Base-by-base conservation (phyloP, 139 green algal species). In the Chlamydomonas sphaeroides region DNA sequence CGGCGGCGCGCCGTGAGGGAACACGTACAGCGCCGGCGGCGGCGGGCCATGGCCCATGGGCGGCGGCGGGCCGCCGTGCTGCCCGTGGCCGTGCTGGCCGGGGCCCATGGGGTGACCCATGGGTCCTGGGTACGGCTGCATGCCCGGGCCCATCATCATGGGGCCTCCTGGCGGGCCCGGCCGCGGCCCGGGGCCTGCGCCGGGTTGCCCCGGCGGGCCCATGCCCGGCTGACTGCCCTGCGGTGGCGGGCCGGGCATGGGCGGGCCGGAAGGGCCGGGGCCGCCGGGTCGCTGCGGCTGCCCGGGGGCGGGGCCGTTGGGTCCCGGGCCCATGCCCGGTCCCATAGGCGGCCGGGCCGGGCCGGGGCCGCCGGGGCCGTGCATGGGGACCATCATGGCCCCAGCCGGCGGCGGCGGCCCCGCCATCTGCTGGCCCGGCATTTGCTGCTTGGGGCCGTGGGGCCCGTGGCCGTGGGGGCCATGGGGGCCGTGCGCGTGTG, bases 21-120 rank as follows among this genome's bases (percentile, higher is more conserved):
- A 80, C 18, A 70, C 59, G 74, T 80, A 80, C 39, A 80, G 49
- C 14, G 25, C 63, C 10, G 36, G 36, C 10, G 51, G 70, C 28
- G 51, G 70, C 28, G 72, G 56, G 25, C 65, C 36, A 20, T 68
- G 72, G 33, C 56, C 72, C 72, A 79, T 79, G 38, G 72, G 72
- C 65, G 25, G n/a, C n/a, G n/a, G n/a, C n/a, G n/a, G n/a, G n/a
- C n/a, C n/a, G n/a, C n/a, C n/a, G n/a, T n/a, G 25, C 56, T 32
- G 33, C 18, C 3, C 41, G n/a, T 56, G 38, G 0, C 57, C 36
- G 39, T 61, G 33, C 14, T 23, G 35, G 10, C 62, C 62, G 1
- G 32, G 57, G 21, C 59, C 57, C 32, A 49, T 59, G 7, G 39
- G 18, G 39, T 62, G 45, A 4, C 14, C 30, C 59, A 80, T 80